Percentiles rank a stretch among this genome's conserved stretches.
phyloP scores from a whole-genome alignment of 805 yeast species.

The Naumovozyma castellii region DNA sequence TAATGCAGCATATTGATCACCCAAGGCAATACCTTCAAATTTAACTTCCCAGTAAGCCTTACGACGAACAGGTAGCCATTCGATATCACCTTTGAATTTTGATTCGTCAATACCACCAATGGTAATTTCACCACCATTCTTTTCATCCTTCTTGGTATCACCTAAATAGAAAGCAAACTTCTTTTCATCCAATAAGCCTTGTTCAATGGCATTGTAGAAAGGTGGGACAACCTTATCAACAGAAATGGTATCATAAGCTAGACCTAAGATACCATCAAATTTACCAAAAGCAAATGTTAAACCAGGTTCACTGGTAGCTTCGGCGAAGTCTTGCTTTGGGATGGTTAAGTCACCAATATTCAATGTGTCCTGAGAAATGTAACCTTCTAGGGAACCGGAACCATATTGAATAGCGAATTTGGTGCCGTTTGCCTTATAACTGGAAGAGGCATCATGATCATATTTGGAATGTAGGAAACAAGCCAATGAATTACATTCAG shows the following conservation, averaged over 20 bases:
- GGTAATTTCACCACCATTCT: conserved; percentile 83
- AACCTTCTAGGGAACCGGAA: conserved; percentile 87
- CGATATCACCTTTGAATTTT: conserved; percentile 71
- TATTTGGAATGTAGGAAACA: conserved; percentile 91
- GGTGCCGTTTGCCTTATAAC: conserved; percentile 81
- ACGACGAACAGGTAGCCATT: conserved; percentile 97
- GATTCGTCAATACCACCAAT: conserved; percentile 87
- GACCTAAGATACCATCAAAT: conserved; percentile 94
- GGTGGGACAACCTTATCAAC: conserved; percentile 91
- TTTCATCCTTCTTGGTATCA: conserved; percentile 55
- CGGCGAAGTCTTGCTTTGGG: conserved; percentile 89
- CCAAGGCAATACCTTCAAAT: conserved; percentile 82
- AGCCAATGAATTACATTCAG: conserved; percentile 85
- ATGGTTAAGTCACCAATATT: conserved; percentile 68
- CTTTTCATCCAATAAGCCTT: conserved; percentile 73
- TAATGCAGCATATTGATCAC: conserved; percentile 82
- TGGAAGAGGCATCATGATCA: conserved; percentile 70
- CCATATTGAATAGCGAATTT: conserved; percentile 84
- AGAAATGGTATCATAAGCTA: conserved; percentile 86
- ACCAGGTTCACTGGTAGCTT: conserved; percentile 96
- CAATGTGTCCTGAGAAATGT: conserved; percentile 76
- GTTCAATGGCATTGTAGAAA: conserved; percentile 74
- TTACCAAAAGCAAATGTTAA: conserved; percentile 97
- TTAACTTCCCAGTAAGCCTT: conserved; percentile 99
- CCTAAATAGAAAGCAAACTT: conserved; percentile 90